Evolutionary conservation across 345 rosid species (phyloP).

Genomic region (Gossypium bickii): DNA sequence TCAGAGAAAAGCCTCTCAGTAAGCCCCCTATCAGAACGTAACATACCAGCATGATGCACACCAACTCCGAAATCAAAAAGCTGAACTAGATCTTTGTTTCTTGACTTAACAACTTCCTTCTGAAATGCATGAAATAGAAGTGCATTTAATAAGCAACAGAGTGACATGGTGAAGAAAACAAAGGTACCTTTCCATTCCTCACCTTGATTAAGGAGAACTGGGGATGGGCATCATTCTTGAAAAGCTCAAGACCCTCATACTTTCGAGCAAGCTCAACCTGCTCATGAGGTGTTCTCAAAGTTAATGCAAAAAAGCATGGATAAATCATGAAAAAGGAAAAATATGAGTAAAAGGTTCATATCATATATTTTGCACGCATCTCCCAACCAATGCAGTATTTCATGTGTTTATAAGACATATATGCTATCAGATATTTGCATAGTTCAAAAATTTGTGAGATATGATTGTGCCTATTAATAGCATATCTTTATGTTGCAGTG

Average conservation of each 20-base stretch:
- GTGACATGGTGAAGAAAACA: not conserved
- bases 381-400: not conserved
- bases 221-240: slow-evolving; percentile 65
- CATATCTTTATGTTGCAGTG: not conserved
- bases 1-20: slow-evolving; percentile 90
- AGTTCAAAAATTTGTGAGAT: not conserved
- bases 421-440: not conserved
- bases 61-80: slow-evolving; percentile 75
- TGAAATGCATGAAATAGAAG: slow-evolving; percentile 32
- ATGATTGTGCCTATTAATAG: not conserved
- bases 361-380: not conserved
- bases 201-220: slow-evolving; percentile 68
- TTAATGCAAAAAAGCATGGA: not conserved
- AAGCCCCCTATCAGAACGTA: slow-evolving; percentile 88
- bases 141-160: slow-evolving; percentile 16
- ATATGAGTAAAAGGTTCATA: not conserved
- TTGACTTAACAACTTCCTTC: slow-evolving; percentile 89
- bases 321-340: not conserved
- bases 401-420: not conserved
- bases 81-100: slow-evolving; percentile 86
- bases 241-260: slow-evolving; percentile 58
- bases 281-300: slow-evolving; percentile 16
- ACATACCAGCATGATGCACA: slow-evolving; percentile 97
- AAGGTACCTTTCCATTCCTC: slow-evolving; percentile 19
- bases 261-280: slow-evolving; percentile 83